Percentiles rank a stretch among this genome's conserved stretches.
These are phyloP conservation scores for Paraphoma chrysanthemicola DNA, from an alignment of 2,329 filamentous ascomycete genomes.

Conservation along the genomic window DNA sequence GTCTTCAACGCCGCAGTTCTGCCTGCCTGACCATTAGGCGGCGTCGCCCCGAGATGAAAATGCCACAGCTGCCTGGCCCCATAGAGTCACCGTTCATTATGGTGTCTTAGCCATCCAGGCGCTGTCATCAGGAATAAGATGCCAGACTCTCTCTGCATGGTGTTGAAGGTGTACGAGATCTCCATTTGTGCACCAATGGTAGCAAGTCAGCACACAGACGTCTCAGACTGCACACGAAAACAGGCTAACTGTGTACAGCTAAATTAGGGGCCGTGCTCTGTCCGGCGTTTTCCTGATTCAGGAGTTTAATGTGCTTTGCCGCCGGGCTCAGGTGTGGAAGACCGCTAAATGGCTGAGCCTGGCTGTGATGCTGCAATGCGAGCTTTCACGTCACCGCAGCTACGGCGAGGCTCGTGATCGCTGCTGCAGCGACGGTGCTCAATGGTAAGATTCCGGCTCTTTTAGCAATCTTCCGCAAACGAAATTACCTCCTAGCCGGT, in stretches of 20 bases:
- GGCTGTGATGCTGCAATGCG: slow-evolving; percentile 34
- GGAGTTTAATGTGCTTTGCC: slow-evolving; percentile 30
- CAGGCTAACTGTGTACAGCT: slow-evolving; percentile 20
- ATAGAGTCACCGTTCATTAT: neutral
- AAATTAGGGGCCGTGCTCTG: slow-evolving; percentile 26
- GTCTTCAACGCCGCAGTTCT: slow-evolving; percentile 30
- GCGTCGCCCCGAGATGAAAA: slow-evolving; percentile 9
- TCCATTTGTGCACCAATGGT: slow-evolving; percentile 17
- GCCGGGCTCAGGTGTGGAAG: slow-evolving; percentile 24
- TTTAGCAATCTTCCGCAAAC: neutral
- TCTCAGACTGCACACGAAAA: slow-evolving; percentile 12
- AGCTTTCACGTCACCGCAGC: slow-evolving; percentile 36
- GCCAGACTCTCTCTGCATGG: slow-evolving; percentile 10
- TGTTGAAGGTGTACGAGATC: slow-evolving; percentile 9
- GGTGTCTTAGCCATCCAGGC: neutral
- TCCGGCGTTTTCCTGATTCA: slow-evolving; percentile 18
- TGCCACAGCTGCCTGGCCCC: slow-evolving; percentile 19
- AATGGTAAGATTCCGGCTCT: neutral
- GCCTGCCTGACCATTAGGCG: slow-evolving; percentile 26
- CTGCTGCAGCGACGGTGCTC: slow-evolving; percentile 17
- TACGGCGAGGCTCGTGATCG: slow-evolving; percentile 33
- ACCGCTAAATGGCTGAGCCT: slow-evolving; percentile 29
- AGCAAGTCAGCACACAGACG: slow-evolving; percentile 7
- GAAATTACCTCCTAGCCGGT: slow-evolving; percentile 5
- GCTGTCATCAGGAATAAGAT: neutral